These are phyloP conservation scores for Diplodia intermedia DNA, from an alignment of 2,329 filamentous ascomycete genomes.

Conservation along the genomic window DNA sequence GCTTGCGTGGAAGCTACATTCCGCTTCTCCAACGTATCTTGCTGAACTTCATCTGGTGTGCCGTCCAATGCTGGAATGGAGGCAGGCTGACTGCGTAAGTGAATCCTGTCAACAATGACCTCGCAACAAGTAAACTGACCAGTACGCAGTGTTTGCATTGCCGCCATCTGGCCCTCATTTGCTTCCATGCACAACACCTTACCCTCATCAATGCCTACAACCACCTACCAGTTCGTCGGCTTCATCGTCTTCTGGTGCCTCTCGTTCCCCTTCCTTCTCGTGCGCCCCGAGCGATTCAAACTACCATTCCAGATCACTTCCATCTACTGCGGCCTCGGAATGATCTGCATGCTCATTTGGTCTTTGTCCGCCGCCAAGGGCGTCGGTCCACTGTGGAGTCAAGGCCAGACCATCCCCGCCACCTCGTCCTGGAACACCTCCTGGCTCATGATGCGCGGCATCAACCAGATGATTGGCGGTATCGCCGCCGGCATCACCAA, in stretches of 20 bases:
- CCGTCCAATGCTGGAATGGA: constrained; percentile 54
- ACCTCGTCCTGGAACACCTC: constrained; percentile 49
- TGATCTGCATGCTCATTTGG: constrained; percentile 57
- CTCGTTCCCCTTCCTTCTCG: constrained; percentile 55
- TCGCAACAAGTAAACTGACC: not conserved
- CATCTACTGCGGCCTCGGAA: constrained; percentile 54
- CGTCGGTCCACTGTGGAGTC: constrained; percentile 53
- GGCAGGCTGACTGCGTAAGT: constrained; percentile 41
- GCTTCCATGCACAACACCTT: constrained; percentile 45
- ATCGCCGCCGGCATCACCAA: constrained; percentile 54
- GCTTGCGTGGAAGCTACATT: constrained; percentile 57
- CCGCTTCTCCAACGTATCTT: constrained; percentile 56
- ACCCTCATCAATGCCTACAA: constrained; percentile 44
- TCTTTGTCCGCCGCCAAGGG: constrained; percentile 54
- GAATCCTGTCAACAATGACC: not conserved
- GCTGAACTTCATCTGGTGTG: constrained; percentile 60
- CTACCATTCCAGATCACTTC: constrained; percentile 55
- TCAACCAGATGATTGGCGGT: constrained; percentile 53
- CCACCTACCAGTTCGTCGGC: constrained; percentile 46
- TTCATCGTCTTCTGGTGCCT: constrained; percentile 47
- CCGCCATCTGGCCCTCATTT: constrained; percentile 48
- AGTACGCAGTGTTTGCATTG: constrained; percentile 41
- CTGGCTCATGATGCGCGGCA: constrained; percentile 56
- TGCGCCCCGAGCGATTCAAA: constrained; percentile 60
- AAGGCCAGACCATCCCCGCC: constrained; percentile 47